phyloP scores from a whole-genome alignment of 192 early-diverging fungal species.

The Umbelopsis sp. region DNA sequence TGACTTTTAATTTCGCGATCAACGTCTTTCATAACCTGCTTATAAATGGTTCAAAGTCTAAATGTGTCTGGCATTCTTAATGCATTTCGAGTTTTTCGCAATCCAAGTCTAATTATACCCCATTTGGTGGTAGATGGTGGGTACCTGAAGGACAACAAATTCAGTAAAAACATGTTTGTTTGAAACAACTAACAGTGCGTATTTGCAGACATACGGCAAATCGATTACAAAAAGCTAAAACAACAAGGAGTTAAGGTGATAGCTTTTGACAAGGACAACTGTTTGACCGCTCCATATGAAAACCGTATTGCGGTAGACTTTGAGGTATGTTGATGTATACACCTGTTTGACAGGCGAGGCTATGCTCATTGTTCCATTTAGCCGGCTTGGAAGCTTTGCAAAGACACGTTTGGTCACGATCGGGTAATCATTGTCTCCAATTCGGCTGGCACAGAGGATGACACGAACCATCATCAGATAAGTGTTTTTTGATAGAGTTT shows the following conservation, averaged over 20 bases:
- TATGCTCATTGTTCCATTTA: slow-evolving; percentile 17
- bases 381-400: slow-evolving; percentile 69
- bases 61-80: slow-evolving; percentile 69
- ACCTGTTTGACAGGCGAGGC: not conserved
- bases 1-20: slow-evolving; percentile 1
- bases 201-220: slow-evolving; percentile 62
- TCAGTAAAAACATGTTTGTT: not conserved
- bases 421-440: slow-evolving; percentile 88
- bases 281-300: slow-evolving; percentile 84
- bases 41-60: slow-evolving; percentile 86
- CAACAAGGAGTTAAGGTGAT: slow-evolving; percentile 66
- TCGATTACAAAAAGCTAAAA: slow-evolving; percentile 65
- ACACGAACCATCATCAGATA: slow-evolving; percentile 49
- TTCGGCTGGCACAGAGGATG: slow-evolving; percentile 85
- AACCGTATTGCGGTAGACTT: slow-evolving; percentile 71
- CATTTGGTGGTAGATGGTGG: slow-evolving; percentile 70
- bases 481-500: slow-evolving; percentile 56
- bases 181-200: not conserved
- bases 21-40: not conserved
- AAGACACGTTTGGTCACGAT: slow-evolving; percentile 56
- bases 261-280: slow-evolving; percentile 99
- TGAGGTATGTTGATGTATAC: slow-evolving; percentile 31
- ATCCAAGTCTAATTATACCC: slow-evolving; percentile 74
- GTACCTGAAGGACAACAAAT: not conserved
- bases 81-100: slow-evolving; percentile 51